These are phyloP conservation scores for Chaetomium sp. DNA, from an alignment of 2,329 filamentous ascomycete species.

Conservation along the genomic window DNA sequence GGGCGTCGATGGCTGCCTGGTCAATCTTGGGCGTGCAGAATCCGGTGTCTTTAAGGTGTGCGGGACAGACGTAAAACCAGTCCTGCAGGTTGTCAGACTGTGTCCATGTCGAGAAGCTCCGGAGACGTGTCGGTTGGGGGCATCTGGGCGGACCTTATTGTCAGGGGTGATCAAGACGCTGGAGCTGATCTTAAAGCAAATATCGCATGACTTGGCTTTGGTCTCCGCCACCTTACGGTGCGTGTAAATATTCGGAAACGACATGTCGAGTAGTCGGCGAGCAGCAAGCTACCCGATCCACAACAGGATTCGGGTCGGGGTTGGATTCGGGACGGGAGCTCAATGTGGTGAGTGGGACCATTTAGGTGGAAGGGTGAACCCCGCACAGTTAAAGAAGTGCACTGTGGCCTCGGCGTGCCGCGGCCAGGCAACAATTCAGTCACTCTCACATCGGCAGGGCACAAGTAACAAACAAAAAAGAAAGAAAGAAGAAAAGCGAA, in stretches of 20 bases:
- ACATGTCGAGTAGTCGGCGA: slow-evolving; percentile 42
- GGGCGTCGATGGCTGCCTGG: slow-evolving; percentile 64
- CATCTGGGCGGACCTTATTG: slow-evolving; percentile 66
- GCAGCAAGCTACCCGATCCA: neutral
- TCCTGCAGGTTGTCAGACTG: slow-evolving; percentile 50
- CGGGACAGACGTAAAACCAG: slow-evolving; percentile 87
- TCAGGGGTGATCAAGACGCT: slow-evolving; percentile 88
- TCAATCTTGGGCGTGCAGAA: slow-evolving; percentile 79
- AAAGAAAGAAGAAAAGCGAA: too few relatives aligned
- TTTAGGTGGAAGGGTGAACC: neutral
- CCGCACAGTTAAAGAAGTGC: neutral
- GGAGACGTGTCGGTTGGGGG: neutral
- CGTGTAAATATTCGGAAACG: slow-evolving; percentile 78
- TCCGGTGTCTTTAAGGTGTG: slow-evolving; percentile 78
- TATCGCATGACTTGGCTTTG: slow-evolving; percentile 80
- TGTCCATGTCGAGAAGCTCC: neutral
- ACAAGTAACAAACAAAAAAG: neutral
- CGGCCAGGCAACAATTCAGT: too few relatives aligned
- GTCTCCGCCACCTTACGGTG: slow-evolving; percentile 84
- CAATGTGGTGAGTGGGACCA: neutral
- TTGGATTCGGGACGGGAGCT: neutral
- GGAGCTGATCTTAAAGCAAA: slow-evolving; percentile 86
- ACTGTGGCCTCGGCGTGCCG: too few relatives aligned
- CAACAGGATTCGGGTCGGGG: neutral
- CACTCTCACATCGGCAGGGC: too few relatives aligned